Evolutionary conservation across 768 basidiomycete genomes (phyloP).

Genomic region (Hysterangium stoloniferum): DNA sequence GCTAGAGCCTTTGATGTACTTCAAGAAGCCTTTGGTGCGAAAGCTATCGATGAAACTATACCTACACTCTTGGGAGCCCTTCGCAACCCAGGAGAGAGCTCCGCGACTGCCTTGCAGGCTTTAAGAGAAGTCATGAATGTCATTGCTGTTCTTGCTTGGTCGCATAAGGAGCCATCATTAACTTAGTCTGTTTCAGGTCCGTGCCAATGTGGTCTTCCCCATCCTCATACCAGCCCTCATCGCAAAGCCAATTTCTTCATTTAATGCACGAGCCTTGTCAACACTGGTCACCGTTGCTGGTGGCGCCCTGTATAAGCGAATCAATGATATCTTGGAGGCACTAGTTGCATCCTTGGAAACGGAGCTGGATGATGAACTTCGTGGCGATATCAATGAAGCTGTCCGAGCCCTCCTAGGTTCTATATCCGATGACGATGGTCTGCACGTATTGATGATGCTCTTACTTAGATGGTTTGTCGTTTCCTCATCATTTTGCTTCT

Average conservation of each 20-base stretch:
- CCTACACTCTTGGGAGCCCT: constrained; percentile 91
- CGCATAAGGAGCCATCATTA: constrained; percentile 1
- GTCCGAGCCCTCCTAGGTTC: constrained; percentile 67
- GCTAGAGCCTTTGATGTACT: constrained; percentile 84
- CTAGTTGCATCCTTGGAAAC: constrained; percentile 70
- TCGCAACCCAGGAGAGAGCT: constrained; percentile 84
- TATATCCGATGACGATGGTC: constrained; percentile 76
- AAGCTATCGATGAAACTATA: constrained; percentile 94
- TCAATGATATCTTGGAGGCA: constrained; percentile 71
- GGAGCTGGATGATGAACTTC: constrained; percentile 58
- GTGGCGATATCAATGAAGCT: constrained; percentile 65
- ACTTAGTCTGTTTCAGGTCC: constrained; percentile 49
- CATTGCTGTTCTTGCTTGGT: constrained; percentile 24
- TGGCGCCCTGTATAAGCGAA: constrained; percentile 73
- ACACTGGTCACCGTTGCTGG: constrained; percentile 94
- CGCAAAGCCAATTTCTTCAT: constrained; percentile 83
- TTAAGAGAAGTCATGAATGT: constrained; percentile 92
- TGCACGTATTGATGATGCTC: constrained; percentile 83
- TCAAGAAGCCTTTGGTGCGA: constrained; percentile 86
- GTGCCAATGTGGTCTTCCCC: constrained; percentile 93
- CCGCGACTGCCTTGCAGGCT: constrained; percentile 93
- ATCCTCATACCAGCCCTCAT: constrained; percentile 92
- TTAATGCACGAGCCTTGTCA: constrained; percentile 88
- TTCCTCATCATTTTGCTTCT: neutral
- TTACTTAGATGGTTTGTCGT: constrained; percentile 70